Base-by-base conservation (phyloP, 2,329 filamentous ascomycete species). In the Volutella citrinella region DNA sequence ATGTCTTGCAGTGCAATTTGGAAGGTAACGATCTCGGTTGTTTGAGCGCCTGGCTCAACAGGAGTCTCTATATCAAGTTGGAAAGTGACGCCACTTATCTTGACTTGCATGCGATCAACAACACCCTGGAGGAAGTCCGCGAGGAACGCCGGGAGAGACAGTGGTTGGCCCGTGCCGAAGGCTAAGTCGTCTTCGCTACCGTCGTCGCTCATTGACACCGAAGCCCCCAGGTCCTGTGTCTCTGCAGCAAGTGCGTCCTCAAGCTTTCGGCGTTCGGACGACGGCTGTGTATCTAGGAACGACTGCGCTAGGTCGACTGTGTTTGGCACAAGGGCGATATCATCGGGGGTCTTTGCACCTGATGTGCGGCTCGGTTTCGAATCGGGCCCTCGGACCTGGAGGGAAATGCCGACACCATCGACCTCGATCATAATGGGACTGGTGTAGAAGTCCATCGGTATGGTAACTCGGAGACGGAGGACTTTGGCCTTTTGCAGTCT, bases 381-480 rank as follows among this genome's bases (percentile, higher is more conserved):
- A 12, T 56, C 57, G 12, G 42, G 28, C 17, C 43, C 43, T 50
- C 67, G 49, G 20, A 87, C 68, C 47, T 71, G 72, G 16, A 87
- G 54, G 40, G 80, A 75, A 19, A 94, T 74, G 46, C 90, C 78
- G 41, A 96, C 78, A 14, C 88, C 89, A 49, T 91, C 80, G 15
- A 91, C 74, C 55, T 95, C 86, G 51, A 91, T 78, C 19, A 77
- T 70, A 56, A 97, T 94, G 18, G 87, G 82, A 48, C 84, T 90
- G 33, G 80, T 84, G 60, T 90, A 89, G 46, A 96, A 82, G 60
- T 96, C 87, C 57, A 93, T 82, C 10, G 91, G 88, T 31, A 97
- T 75, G 7, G 84, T 94, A 34, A 96, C 69, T 52, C 85, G 84
- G 16, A 97, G 76, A 7, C 84, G 70, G 4, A 84, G 67, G 32